A percentile compares a stretch with the other conserved stretches of the same genome.
Conservation (phyloP, 2,329 filamentous ascomycete species). For the Colletotrichum caudatum region DNA sequence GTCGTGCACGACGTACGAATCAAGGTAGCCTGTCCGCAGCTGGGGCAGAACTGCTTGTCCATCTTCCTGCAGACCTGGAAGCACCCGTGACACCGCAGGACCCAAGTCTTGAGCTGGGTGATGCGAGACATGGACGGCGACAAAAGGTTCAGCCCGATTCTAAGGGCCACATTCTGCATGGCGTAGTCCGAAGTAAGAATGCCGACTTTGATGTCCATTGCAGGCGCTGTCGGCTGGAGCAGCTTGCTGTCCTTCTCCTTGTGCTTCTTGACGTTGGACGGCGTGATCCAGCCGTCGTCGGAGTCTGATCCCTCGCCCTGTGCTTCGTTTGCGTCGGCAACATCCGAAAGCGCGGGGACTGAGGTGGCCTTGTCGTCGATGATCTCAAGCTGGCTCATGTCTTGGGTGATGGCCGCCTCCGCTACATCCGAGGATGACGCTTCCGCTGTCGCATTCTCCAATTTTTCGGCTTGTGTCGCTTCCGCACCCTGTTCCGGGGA, state of each 20-base stretch:
- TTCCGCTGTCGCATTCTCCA: constrained; percentile 34
- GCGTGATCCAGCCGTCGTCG: constrained; percentile 91
- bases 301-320: constrained; percentile 63
- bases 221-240: constrained; percentile 53
- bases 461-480: not conserved
- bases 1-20: constrained; percentile 89
- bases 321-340: constrained; percentile 42
- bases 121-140: constrained; percentile 84
- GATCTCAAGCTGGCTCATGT: constrained; percentile 41
- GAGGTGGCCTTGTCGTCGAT: constrained; percentile 30
- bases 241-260: constrained; percentile 73
- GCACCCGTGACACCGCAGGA: constrained; percentile 93
- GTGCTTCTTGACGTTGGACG: constrained; percentile 88
- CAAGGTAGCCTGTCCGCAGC: constrained; percentile 89
- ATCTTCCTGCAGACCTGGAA: constrained; percentile 88
- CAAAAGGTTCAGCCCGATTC: constrained; percentile 93
- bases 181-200: constrained; percentile 95
- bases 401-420: constrained; percentile 14
- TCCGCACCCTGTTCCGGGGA: constrained; percentile 19
- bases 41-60: constrained; percentile 90
- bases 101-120: constrained; percentile 86
- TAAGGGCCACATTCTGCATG: constrained; percentile 96
- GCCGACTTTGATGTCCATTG: constrained; percentile 82
- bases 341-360: constrained; percentile 40
- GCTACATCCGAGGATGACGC: constrained; percentile 27